phyloP scores from a whole-genome alignment of 2,329 filamentous ascomycete genomes.

The Didymella pomorum region DNA sequence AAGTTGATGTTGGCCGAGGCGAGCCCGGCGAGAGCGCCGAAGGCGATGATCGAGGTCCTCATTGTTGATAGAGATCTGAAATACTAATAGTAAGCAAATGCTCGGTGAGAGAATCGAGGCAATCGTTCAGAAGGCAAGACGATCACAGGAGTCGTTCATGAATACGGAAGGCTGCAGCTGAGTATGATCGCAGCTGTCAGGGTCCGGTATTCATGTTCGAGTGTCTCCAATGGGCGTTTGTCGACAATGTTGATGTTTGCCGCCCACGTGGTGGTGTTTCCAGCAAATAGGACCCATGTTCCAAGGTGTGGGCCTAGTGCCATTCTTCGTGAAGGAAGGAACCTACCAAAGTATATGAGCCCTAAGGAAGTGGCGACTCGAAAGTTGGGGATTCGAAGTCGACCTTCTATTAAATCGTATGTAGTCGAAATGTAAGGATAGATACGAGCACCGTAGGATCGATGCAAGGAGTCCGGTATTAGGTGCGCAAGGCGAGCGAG shows the following conservation, averaged over 20 bases:
- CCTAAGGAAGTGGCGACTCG: conserved; percentile 7
- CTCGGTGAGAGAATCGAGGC: not conserved
- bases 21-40: conserved; percentile 47
- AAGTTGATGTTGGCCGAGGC: conserved; percentile 60
- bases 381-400: not conserved
- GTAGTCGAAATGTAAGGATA: conserved; percentile 16
- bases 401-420: conserved; percentile 9
- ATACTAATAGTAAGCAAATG: conserved; percentile 25
- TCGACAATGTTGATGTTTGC: conserved; percentile 1
- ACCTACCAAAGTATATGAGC: conserved; percentile 17
- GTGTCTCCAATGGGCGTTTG: not conserved
- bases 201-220: not conserved
- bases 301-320: not conserved
- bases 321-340: conserved; percentile 1
- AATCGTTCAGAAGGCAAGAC: conserved; percentile 1
- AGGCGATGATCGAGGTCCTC: conserved; percentile 40
- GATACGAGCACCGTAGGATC: conserved; percentile 14
- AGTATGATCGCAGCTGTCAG: not conserved
- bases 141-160: not conserved
- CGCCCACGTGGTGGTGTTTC: conserved; percentile 11
- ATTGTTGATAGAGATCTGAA: conserved; percentile 32
- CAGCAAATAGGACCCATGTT: not conserved
- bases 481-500: conserved; percentile 23
- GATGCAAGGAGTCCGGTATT: conserved; percentile 21
- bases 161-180: not conserved